These are phyloP conservation scores for Prunus mongolica DNA, from an alignment of 306 rosid species.

Conservation along the genomic window DNA sequence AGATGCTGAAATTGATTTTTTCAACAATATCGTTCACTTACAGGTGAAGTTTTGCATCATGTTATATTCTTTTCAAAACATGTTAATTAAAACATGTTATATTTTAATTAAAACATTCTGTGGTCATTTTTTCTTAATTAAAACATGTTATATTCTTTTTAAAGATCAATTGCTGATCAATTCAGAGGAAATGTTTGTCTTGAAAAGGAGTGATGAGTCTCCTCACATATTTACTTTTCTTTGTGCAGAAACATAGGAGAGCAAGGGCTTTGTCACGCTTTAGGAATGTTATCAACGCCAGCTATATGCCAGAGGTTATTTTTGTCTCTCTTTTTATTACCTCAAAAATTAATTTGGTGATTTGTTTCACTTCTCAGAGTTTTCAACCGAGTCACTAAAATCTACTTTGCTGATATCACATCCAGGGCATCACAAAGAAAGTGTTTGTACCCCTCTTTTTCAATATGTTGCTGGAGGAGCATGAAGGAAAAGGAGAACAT, in stretches of 20 bases:
- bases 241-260: slow-evolving; percentile 74
- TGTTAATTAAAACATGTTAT: too few relatives aligned
- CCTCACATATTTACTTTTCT: slow-evolving; percentile 13
- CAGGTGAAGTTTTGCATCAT: slow-evolving; percentile 45
- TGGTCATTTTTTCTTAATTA: background rate
- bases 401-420: slow-evolving; percentile 21
- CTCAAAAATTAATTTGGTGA: background rate
- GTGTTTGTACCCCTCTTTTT: slow-evolving; percentile 79
- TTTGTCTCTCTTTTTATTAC: background rate
- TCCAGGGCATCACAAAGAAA: slow-evolving; percentile 60
- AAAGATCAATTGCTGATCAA: background rate
- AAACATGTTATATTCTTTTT: background rate
- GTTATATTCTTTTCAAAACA: too few relatives aligned
- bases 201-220: background rate
- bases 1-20: slow-evolving; percentile 71
- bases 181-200: background rate
- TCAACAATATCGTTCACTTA: slow-evolving; percentile 61
- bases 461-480: slow-evolving; percentile 70
- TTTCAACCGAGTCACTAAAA: slow-evolving; percentile 27
- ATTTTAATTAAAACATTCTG: background rate
- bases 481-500: slow-evolving; percentile 66
- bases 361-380: background rate
- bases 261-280: slow-evolving; percentile 76
- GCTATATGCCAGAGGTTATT: slow-evolving; percentile 64
- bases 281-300: slow-evolving; percentile 43